Conservation (phyloP, 768 basidiomycete genomes). For the Agaricus subrufescens region DNA sequence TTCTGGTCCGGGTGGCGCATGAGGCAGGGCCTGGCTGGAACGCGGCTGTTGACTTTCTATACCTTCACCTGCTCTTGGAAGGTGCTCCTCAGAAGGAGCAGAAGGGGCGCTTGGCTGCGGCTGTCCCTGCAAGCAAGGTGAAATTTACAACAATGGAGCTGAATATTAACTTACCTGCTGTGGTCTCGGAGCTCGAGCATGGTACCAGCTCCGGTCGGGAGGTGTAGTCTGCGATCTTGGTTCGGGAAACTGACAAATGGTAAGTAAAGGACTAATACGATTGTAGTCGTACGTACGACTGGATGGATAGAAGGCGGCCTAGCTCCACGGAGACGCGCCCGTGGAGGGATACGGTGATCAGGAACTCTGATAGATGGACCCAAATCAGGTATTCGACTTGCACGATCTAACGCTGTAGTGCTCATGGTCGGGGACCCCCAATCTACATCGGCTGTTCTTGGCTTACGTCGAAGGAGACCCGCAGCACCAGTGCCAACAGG, state of each 20-base stretch:
- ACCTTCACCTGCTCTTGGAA: not conserved
- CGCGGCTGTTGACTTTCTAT: not conserved
- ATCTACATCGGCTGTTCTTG: not conserved
- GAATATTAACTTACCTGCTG: not conserved
- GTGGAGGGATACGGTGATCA: not conserved
- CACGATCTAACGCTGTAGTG: not conserved
- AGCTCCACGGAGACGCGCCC: not conserved
- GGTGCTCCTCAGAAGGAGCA: not conserved
- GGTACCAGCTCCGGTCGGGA: slow-evolving; percentile 26
- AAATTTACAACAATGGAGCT: too few species aligned
- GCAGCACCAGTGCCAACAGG: not conserved
- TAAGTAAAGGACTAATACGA: not conserved
- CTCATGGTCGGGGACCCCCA: not conserved
- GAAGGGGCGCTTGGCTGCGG: not conserved
- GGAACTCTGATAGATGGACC: too few species aligned
- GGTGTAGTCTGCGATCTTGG: slow-evolving; percentile 24
- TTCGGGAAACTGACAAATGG: not conserved
- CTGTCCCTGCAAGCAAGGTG: not conserved
- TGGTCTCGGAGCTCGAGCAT: slow-evolving; percentile 4
- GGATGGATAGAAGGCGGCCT: not conserved
- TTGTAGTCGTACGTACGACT: not conserved
- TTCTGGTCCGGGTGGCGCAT: slow-evolving; percentile 16
- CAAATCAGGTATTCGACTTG: too few species aligned
- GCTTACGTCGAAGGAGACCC: not conserved
- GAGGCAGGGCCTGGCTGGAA: slow-evolving; percentile 17